These are phyloP conservation scores for Raphanus raphanistrum DNA, from an alignment of 345 rosid species.

Conservation along the genomic window DNA sequence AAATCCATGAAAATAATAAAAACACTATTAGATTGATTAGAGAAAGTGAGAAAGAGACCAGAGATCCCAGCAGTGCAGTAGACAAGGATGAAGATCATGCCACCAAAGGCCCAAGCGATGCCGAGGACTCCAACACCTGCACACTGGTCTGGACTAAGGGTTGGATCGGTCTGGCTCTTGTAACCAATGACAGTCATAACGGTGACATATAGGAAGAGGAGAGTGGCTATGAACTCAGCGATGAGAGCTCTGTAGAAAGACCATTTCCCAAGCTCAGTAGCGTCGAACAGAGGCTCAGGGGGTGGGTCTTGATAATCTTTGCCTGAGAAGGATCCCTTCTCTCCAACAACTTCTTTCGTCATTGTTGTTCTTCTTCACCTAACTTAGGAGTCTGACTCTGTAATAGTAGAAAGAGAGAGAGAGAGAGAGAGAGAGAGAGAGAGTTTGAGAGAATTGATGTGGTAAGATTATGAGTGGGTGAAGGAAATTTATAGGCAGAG, in stretches of 20 bases:
- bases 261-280: slow-evolving; percentile 64
- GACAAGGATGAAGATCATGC: slow-evolving; percentile 81
- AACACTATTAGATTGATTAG: background rate
- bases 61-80: slow-evolving; percentile 97
- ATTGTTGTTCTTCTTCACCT: slow-evolving; percentile 9
- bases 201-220: slow-evolving; percentile 74
- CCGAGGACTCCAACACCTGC: slow-evolving; percentile 76
- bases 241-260: slow-evolving; percentile 86
- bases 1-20: background rate
- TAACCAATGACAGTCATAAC: slow-evolving; percentile 85
- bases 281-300: slow-evolving; percentile 63
- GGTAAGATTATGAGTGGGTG: slow-evolving; percentile 28
- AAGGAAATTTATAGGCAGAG: slow-evolving; percentile 39
- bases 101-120: slow-evolving; percentile 91
- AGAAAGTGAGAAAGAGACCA: slow-evolving; percentile 47
- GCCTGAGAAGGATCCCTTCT: slow-evolving; percentile 52
- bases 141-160: slow-evolving; percentile 42
- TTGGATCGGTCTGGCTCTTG: slow-evolving; percentile 52
- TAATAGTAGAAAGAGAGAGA: background rate
- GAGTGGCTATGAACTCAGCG: slow-evolving; percentile 82
- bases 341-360: slow-evolving; percentile 48
- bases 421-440: background rate
- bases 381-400: background rate
- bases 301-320: slow-evolving; percentile 91
- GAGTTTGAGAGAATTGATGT: slow-evolving; percentile 8